phyloP scores from a whole-genome alignment of 768 basidiomycete genomes.

The Russula lepida region DNA sequence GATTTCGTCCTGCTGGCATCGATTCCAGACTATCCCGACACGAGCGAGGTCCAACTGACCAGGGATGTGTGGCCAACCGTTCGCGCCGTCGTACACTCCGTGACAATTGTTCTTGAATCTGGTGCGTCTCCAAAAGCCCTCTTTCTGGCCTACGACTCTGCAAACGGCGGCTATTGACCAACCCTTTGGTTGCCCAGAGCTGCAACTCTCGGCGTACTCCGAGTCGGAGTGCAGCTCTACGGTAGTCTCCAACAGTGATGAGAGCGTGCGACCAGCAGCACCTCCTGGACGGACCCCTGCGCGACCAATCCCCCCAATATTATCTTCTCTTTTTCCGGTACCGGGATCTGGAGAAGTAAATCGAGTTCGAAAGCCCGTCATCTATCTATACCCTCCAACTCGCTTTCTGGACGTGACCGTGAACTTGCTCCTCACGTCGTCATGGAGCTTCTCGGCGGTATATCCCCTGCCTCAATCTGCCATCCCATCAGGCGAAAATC shows the following conservation, averaged over 20 bases:
- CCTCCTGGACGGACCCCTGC: too few relatives aligned
- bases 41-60: not conserved
- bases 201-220: not conserved
- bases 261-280: not conserved
- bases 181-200: not conserved
- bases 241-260: not conserved
- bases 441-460: conserved; percentile 7
- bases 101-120: conserved; percentile 1
- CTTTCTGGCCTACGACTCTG: not conserved
- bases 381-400: conserved; percentile 8
- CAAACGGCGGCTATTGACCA: not conserved
- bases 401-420: conserved; percentile 4
- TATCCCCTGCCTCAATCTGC: not conserved
- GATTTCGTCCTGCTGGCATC: not conserved
- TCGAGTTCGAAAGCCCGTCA: conserved; percentile 4
- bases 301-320: too few relatives aligned
- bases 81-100: not conserved
- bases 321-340: not conserved
- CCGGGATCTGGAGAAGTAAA: too few relatives aligned
- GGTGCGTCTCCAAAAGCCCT: not conserved
- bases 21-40: not conserved
- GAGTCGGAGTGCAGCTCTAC: not conserved
- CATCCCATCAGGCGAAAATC: not conserved
- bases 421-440: not conserved
- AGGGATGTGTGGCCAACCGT: not conserved